phyloP scores from a whole-genome alignment of 108 stramenopile species.

The Cyclotella distinguenda region DNA sequence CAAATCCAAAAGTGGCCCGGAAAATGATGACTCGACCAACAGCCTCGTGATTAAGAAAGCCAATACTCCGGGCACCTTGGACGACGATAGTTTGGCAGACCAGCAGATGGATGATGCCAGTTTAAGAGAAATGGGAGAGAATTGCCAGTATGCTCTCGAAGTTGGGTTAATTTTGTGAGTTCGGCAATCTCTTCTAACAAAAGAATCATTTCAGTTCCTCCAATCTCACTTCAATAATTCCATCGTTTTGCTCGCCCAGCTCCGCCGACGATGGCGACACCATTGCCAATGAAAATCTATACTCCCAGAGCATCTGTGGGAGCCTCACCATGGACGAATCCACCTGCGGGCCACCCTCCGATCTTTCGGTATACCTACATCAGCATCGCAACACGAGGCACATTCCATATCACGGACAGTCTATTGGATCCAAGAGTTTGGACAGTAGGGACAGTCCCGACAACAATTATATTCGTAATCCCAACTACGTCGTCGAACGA shows the following conservation, averaged over 20 bases:
- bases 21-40: background rate
- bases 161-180: constrained; percentile 49
- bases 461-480: constrained; percentile 17
- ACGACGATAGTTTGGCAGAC: background rate
- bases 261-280: constrained; percentile 47
- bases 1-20: background rate
- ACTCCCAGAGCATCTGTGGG: constrained; percentile 14
- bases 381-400: constrained; percentile 9
- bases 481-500: constrained; percentile 15
- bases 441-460: constrained; percentile 20
- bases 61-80: background rate
- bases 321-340: constrained; percentile 20
- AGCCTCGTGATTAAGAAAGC: background rate
- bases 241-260: constrained; percentile 4
- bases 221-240: background rate
- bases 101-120: constrained; percentile 6
- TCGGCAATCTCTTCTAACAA: background rate
- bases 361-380: constrained; percentile 3
- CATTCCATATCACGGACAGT: constrained; percentile 8
- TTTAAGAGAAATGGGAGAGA: constrained; percentile 33
- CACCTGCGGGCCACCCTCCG: background rate
- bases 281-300: constrained; percentile 26
- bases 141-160: constrained; percentile 40
- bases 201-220: background rate
- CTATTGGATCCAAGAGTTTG: constrained; percentile 7